Evolutionary conservation across 345 rosid genomes (phyloP).

Genomic region (Aurinia saxatilis): DNA sequence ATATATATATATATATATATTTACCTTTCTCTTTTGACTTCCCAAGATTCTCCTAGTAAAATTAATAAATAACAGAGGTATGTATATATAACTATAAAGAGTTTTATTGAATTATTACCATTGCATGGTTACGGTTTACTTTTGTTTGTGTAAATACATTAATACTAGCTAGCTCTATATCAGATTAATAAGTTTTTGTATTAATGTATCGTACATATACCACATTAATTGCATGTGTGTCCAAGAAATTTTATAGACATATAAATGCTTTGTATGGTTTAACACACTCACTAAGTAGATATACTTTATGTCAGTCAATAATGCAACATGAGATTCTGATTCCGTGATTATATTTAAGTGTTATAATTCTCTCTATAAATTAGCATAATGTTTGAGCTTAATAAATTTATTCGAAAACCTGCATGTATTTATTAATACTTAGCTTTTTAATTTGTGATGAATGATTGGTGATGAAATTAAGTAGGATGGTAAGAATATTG

Average conservation of each 20-base stretch:
- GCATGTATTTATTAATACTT: neutral
- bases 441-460: neutral
- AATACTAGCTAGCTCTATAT: neutral
- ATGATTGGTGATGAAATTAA: neutral
- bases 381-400: neutral
- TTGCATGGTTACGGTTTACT: neutral
- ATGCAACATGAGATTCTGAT: constrained; percentile 6
- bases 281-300: constrained; percentile 3
- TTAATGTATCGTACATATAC: constrained; percentile 3
- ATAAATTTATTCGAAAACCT: neutral
- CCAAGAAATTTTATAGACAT: constrained; percentile 19
- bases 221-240: constrained; percentile 14
- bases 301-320: constrained; percentile 15
- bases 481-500: neutral
- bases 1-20: no score
- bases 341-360: neutral
- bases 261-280: constrained; percentile 12
- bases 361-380: neutral
- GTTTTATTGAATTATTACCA: neutral
- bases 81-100: neutral
- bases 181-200: neutral
- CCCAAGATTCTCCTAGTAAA: constrained; percentile 6
- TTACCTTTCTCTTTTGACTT: constrained; percentile 10
- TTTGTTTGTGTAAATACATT: neutral
- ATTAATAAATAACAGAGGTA: neutral